A percentile compares a stretch with the other conserved stretches of the same genome.
These are phyloP conservation scores for Rickenella mellea DNA, from an alignment of 768 basidiomycete species.

Conservation along the genomic window DNA sequence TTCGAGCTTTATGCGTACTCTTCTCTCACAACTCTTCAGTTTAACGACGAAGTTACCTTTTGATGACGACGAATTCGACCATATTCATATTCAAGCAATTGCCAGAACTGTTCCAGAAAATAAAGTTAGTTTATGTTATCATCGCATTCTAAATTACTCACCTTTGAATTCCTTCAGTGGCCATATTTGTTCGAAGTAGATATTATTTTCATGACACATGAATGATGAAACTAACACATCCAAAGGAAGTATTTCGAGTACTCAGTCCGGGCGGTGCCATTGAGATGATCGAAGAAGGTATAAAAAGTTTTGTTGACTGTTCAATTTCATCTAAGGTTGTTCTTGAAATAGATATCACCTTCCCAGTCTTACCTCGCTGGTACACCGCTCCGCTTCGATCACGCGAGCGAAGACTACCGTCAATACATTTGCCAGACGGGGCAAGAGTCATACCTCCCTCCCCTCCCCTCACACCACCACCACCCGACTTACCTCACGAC, in stretches of 20 bases:
- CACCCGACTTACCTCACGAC: constrained; percentile 39
- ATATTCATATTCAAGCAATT: constrained; percentile 62
- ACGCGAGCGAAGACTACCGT: constrained; percentile 35
- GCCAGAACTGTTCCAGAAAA: constrained; percentile 59
- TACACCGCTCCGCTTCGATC: constrained; percentile 63
- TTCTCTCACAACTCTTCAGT: constrained; percentile 24
- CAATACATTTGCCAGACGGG: constrained; percentile 43
- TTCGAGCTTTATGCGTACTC: background rate
- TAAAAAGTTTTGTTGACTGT: constrained; percentile 7
- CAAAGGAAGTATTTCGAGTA: constrained; percentile 64
- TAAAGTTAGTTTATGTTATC: constrained; percentile 10
- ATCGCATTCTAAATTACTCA: constrained; percentile 2
- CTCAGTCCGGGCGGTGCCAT: constrained; percentile 61
- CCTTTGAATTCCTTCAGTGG: constrained; percentile 37
- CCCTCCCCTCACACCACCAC: constrained; percentile 22
- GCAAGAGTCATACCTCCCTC: constrained; percentile 23
- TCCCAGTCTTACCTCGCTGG: constrained; percentile 70
- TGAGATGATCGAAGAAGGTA: constrained; percentile 69
- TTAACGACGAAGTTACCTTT: constrained; percentile 70
- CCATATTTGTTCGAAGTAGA: constrained; percentile 54
- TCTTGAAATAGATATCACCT: constrained; percentile 48
- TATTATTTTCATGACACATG: background rate
- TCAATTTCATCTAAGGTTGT: background rate
- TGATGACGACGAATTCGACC: constrained; percentile 76
- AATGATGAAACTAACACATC: constrained; percentile 2